Base-by-base conservation (phyloP, 2,329 filamentous ascomycete genomes). In the Nemania sp. region DNA sequence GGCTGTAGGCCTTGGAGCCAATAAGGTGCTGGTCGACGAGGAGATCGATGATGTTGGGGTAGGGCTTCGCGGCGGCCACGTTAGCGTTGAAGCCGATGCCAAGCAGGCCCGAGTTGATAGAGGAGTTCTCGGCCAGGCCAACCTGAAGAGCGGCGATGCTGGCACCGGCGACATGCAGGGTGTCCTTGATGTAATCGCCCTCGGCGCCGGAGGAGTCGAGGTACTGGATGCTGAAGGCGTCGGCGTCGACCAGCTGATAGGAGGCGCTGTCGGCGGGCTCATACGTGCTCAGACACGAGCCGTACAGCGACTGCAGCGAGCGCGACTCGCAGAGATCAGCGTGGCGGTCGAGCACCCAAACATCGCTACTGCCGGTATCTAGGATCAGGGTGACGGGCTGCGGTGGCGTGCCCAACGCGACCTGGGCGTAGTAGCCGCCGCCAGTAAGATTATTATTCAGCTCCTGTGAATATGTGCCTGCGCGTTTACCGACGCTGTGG, bases 281-380 rank as follows among this genome's bases (percentile, higher is more conserved):
- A 66, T 76, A 83, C 6, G 74, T 73, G 23, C 70, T 68, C 52
- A 70, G 57, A 56, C 73, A 76, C 11, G 61, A 62, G 9, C 71
- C 71, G 52, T 72, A 72, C 3, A 60, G 22, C 2, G 31, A 20
- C 60, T 79, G 76, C 40, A 75, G 54, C 3, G 26, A 17, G 1
- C 9, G 14, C 40, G 70, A 74, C 12, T 61, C 68, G 64, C 77
- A 80, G 23, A 78, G 70, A 61, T 72, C 66, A 14, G 73, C 71
- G 22, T 64, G 42, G 57, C 63, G 49, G 52, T 68, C 61, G 57
- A 80, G 71, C 36, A 86, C 72, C 82, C 83, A 86, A 3, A 82
- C 78, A 64, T 86, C 84, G 59, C 80, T 83, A 66, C 80, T 84
- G 23, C 83, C 84, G 2, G 83, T 86, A 68, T 86, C 83, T 57